phyloP scores from a whole-genome alignment of 257 asterid species.

The Oldenlandia corymbosa region DNA sequence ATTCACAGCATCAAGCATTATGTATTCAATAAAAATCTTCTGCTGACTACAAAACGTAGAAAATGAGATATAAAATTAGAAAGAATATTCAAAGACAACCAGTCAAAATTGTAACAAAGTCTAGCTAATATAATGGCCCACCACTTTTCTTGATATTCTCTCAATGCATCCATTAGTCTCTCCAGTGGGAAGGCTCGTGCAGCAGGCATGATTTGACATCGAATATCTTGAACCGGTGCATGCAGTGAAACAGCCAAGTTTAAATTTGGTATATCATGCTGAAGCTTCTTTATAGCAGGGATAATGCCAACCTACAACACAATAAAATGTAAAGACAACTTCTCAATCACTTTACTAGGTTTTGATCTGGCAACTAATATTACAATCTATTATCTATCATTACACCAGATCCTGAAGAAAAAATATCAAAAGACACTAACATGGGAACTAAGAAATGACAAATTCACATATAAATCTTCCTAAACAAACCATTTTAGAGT shows the following conservation, averaged over 20 bases:
- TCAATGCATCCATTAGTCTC: slow-evolving; percentile 68
- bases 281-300: slow-evolving; percentile 80
- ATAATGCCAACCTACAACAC: slow-evolving; percentile 77
- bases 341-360: not conserved
- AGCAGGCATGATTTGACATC: slow-evolving; percentile 98
- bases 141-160: slow-evolving; percentile 76
- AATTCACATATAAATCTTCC: not conserved
- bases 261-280: slow-evolving; percentile 64
- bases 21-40: slow-evolving; percentile 89
- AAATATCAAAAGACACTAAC: not conserved
- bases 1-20: slow-evolving; percentile 92
- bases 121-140: slow-evolving; percentile 16
- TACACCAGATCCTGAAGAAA: not conserved
- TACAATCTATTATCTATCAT: not conserved
- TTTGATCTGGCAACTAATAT: not conserved
- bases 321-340: not conserved
- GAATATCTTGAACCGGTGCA: slow-evolving; percentile 92
- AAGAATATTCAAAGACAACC: slow-evolving; percentile 1
- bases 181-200: slow-evolving; percentile 95
- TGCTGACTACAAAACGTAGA: slow-evolving; percentile 60
- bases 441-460: not conserved
- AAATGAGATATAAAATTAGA: slow-evolving; percentile 29
- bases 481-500: not conserved
- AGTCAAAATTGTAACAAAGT: not conserved
- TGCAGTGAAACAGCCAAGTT: slow-evolving; percentile 94